A percentile compares a stretch with the other conserved stretches of the same genome.
phyloP scores from a whole-genome alignment of 129 eudicot genomes.

The Solidago caesia region DNA sequence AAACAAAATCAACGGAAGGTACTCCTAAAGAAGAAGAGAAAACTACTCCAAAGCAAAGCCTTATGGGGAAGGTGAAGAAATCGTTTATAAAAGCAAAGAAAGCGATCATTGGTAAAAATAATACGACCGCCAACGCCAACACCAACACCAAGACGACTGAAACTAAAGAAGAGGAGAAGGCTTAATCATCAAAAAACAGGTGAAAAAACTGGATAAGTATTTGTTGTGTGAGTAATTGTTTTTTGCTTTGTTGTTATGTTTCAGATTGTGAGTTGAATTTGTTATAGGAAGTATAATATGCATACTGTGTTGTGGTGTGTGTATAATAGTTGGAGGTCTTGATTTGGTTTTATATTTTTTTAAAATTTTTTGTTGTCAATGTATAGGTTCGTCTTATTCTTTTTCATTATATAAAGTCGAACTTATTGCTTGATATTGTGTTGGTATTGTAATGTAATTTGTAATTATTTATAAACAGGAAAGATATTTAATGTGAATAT shows the following conservation, averaged over 20 bases:
- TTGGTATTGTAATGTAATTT: conserved; percentile 28
- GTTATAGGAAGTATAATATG: conserved; percentile 33
- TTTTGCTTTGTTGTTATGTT: conserved; percentile 17
- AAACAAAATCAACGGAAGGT: conserved; percentile 31
- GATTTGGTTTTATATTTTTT: conserved; percentile 7
- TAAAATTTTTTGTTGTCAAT: not conserved
- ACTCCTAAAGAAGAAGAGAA: conserved; percentile 57
- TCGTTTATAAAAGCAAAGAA: conserved; percentile 92
- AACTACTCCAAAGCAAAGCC: conserved; percentile 49
- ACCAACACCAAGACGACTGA: conserved; percentile 15
- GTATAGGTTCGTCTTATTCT: conserved; percentile 40
- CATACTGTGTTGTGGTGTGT: conserved; percentile 36
- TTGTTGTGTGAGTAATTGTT: conserved; percentile 11
- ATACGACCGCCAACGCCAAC: not conserved
- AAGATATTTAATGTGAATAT: conserved; percentile 33
- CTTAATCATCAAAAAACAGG: not conserved
- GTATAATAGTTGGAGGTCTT: conserved; percentile 31
- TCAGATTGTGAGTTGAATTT: conserved; percentile 30
- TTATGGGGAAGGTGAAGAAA: conserved; percentile 77
- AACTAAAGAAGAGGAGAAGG: conserved; percentile 30
- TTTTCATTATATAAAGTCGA: conserved; percentile 20
- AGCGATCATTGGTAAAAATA: conserved; percentile 71
- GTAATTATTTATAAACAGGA: conserved; percentile 7
- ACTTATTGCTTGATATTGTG: conserved; percentile 24
- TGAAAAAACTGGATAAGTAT: conserved; percentile 17